Conservation (phyloP, 176 grass and related monocot species). For the Tillandsia leiboldiana region DNA sequence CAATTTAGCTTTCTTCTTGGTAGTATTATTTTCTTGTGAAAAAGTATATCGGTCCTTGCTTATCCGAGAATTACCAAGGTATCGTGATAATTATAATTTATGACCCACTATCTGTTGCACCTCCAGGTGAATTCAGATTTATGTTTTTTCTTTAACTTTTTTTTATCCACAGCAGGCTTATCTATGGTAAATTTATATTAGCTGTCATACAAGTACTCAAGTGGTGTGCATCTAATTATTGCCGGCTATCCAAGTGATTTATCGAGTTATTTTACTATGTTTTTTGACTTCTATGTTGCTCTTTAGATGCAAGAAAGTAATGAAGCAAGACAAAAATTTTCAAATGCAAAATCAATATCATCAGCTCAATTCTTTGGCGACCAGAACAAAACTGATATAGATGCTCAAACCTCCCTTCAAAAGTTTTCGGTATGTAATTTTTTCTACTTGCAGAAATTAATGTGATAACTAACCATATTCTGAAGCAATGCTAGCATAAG, state of each 20-base stretch:
- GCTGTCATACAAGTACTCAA: too few species aligned
- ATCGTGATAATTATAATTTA: too few species aligned
- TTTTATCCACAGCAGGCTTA: too few species aligned
- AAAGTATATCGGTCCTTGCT: neutral
- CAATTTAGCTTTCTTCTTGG: neutral
- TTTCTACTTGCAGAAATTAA: neutral
- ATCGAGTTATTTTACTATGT: slow-evolving; percentile 1
- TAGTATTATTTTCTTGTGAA: neutral
- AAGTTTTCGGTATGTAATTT: slow-evolving; percentile 66
- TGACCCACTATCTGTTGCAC: too few species aligned
- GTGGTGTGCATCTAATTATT: neutral
- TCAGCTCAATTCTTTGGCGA: slow-evolving; percentile 90
- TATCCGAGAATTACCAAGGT: too few species aligned
- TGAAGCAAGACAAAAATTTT: slow-evolving; percentile 89
- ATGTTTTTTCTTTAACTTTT: too few species aligned
- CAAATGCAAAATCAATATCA: slow-evolving; percentile 98
- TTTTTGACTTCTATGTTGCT: slow-evolving; percentile 17
- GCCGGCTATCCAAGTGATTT: neutral
- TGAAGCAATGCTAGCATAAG: neutral
- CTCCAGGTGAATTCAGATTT: too few species aligned
- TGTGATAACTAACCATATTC: neutral
- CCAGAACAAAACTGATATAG: slow-evolving; percentile 44
- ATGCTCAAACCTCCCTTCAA: slow-evolving; percentile 68
- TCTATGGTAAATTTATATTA: too few species aligned
- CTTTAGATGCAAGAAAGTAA: slow-evolving; percentile 64